These are phyloP conservation scores for Suaeda aralocaspica DNA, from an alignment of 148 eudicot species.

Conservation along the genomic window DNA sequence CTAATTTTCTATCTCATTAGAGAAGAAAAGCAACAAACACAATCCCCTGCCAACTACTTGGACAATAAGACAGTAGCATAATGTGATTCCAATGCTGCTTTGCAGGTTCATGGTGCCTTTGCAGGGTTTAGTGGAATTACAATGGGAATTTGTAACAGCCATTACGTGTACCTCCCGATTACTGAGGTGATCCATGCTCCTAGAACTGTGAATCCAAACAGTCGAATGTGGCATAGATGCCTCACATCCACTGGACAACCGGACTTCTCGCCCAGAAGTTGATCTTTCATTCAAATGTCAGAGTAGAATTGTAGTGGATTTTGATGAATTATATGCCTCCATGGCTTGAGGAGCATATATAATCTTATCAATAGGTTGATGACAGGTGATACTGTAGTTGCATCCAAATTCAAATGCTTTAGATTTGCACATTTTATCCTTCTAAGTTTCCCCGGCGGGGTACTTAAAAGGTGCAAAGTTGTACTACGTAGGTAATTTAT, in stretches of 20 bases:
- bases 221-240: conserved; percentile 56
- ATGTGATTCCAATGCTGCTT: neutral
- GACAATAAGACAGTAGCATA: neutral
- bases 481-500: too few species aligned
- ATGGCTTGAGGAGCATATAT: too few species aligned
- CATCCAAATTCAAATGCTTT: too few species aligned
- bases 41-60: neutral
- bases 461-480: too few species aligned
- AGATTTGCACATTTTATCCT: too few species aligned
- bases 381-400: too few species aligned
- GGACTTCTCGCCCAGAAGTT: conserved; percentile 39
- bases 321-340: too few species aligned
- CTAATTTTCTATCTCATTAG: neutral
- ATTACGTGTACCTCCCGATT: conserved; percentile 44
- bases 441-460: too few species aligned
- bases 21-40: neutral
- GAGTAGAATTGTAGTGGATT: neutral
- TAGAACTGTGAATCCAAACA: conserved; percentile 38
- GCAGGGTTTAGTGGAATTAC: conserved; percentile 54
- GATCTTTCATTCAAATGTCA: neutral
- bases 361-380: too few species aligned
- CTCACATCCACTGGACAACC: conserved; percentile 56
- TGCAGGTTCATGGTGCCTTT: conserved; percentile 55
- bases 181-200: conserved; percentile 46
- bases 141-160: conserved; percentile 47